Base-by-base conservation (phyloP, 352 stramenopile genomes). In the Phytopythium aichiense region DNA sequence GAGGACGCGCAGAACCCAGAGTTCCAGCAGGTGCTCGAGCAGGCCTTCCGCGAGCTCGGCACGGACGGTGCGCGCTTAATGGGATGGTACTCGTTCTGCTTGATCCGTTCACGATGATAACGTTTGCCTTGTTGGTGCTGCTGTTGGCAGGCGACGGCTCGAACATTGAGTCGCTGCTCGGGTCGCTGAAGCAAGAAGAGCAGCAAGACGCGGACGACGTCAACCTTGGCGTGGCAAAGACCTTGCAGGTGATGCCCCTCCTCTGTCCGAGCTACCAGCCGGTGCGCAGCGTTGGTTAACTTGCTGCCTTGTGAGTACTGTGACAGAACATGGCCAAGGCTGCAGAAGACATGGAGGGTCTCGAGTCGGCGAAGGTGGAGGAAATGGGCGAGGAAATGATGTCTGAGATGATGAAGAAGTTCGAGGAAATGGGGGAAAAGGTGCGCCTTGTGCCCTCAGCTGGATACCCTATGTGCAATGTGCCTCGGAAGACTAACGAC, bases 391-490 rank as follows among this genome's bases (percentile, higher is more conserved):
- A 98, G 68, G 83, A 98, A 20, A 98, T 98, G 78, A 98, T 99
- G 91, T 62, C 88, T 42, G 84, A 98, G 58, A 98, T 99, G 86
- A 98, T 98, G 89, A 87, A 84, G 49, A 94, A 98, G 70, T 98
- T 98, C 65, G 92, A 98, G 61, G 79, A 93, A 63, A 90, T 98
- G 89, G 93, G 93, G 35, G 87, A 98, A 61, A 98, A 98, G 76
- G 92, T 94, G 49, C 13, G 59, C 12, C 16, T 23, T 50, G 20
- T 40, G 20, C 25, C n/a, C 33, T 16, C 31, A 11, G 48, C 56
- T 38, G 31, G 6, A 18, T 30, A 31, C 37, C 11, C 7, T 35
- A 4, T 42, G 6, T 4, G 3, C 13, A 38, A 53, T 45, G 11
- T n/a, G 30, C 35, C 8, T 61, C 18, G 15, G 4, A 22, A 13